A percentile compares a stretch with the other conserved stretches of the same genome.
Evolutionary conservation across 306 rosid species (phyloP).

Genomic region (Albizia julibrissin): DNA sequence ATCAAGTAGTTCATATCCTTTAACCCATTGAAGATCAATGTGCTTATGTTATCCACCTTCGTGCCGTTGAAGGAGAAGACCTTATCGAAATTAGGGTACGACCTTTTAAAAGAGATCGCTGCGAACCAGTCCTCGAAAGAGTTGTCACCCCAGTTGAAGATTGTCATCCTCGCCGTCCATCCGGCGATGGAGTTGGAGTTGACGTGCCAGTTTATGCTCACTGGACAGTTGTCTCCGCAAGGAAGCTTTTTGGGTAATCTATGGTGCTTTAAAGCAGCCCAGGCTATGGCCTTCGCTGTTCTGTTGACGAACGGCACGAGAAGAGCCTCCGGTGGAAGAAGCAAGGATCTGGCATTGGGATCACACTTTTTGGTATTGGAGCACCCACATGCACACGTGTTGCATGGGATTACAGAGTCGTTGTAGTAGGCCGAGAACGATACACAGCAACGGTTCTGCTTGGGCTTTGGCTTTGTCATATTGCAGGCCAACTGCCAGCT

Average conservation of each 20-base stretch:
- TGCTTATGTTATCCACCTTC: constrained; percentile 42
- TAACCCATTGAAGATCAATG: constrained; percentile 68
- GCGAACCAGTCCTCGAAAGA: constrained; percentile 76
- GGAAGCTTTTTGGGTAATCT: constrained; percentile 52
- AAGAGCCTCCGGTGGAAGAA: constrained; percentile 67
- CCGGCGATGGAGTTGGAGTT: constrained; percentile 58
- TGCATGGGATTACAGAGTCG: constrained; percentile 75
- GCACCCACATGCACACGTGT: constrained; percentile 90
- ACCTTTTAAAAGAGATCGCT: constrained; percentile 50
- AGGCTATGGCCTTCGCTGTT: constrained; percentile 62
- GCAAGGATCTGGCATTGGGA: constrained; percentile 40
- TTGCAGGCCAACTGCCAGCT: constrained; percentile 85
- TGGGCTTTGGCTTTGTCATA: constrained; percentile 62
- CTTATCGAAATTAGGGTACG: constrained; percentile 48
- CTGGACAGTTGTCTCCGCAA: constrained; percentile 78
- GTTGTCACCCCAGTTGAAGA: constrained; percentile 68
- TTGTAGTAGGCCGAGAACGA: constrained; percentile 75
- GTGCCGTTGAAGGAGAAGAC: constrained; percentile 87
- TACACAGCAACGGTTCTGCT: constrained; percentile 65
- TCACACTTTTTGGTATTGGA: constrained; percentile 41
- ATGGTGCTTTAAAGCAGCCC: constrained; percentile 64
- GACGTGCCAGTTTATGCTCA: constrained; percentile 85
- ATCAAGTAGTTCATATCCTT: constrained; percentile 61
- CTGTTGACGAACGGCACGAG: constrained; percentile 73
- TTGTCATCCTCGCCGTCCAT: constrained; percentile 85